phyloP scores from a whole-genome alignment of 1,284 basidiomycete species.

The Tilletia caries region DNA sequence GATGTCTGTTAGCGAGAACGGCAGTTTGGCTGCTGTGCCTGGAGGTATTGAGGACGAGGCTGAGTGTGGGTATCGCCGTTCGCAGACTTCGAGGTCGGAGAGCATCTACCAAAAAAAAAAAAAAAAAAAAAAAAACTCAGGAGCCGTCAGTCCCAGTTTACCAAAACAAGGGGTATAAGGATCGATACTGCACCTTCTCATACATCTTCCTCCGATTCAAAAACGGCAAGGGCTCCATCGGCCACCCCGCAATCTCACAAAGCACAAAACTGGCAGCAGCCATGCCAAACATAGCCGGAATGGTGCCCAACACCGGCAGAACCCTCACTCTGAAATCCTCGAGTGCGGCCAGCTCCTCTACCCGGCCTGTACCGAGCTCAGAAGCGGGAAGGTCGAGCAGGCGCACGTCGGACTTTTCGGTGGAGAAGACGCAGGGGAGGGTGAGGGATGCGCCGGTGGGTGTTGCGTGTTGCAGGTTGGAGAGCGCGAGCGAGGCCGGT shows the following conservation, averaged over 20 bases:
- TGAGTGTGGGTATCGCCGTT: constrained; percentile 23
- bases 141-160: not conserved
- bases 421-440: constrained; percentile 73
- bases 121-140: not conserved
- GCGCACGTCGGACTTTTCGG: constrained; percentile 77
- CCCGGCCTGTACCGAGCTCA: constrained; percentile 67
- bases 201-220: constrained; percentile 45
- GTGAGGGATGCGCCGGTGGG: constrained; percentile 27
- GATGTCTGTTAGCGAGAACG: constrained; percentile 47
- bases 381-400: constrained; percentile 88
- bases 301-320: constrained; percentile 67
- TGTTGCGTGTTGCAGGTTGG: constrained; percentile 14
- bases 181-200: constrained; percentile 30
- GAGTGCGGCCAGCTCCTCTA: constrained; percentile 85
- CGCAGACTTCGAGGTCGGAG: constrained; percentile 27
- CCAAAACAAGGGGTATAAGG: not conserved
- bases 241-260: constrained; percentile 45
- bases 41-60: not conserved
- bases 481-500: not conserved
- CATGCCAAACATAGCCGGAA: constrained; percentile 52
- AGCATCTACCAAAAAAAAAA: not conserved
- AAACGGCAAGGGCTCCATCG: constrained; percentile 45
- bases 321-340: constrained; percentile 92
- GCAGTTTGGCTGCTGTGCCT: constrained; percentile 26
- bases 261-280: constrained; percentile 49